Base-by-base conservation (phyloP, 1,284 basidiomycete species). In the Ustilago vetiveriae region DNA sequence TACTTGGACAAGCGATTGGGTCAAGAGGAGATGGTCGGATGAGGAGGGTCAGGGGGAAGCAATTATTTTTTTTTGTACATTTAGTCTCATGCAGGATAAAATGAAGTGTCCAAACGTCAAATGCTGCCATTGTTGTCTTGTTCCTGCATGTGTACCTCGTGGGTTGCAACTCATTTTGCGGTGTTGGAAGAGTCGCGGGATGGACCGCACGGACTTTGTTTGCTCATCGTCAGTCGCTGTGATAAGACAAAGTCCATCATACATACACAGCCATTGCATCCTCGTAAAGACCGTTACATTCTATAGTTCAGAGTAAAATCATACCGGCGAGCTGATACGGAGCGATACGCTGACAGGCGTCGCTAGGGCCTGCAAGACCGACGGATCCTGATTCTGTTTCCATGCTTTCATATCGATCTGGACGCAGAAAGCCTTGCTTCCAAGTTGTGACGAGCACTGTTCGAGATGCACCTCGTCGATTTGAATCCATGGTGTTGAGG, bases 391-490 rank as follows among this genome's bases (percentile, higher is more conserved):
- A 26, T 24, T 39, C 39, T 43, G 38, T 37, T 47, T 17, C 53
- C 53, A 63, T 0, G 23, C 43, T 32, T 56, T 43, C 59, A 56
- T 38, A 22, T 63, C 53, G 4, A 63, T 30, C 14, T 63, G 42
- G 2, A 63, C 32, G 6, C 23, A 22, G 29, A 55, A 63, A 14
- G 48, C 43, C 9, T 23, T 46, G 21, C 23, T n/a, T 3, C 32
- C 36, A 23, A 27, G 24, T 5, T 42, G 0, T 2, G 6, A 22
- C 10, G 48, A 47, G 2, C 52, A 41, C 17, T 8, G 19, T 9
- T 49, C 38, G 3, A 63, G 16, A 13, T 47, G n/a, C 6, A 51
- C 39, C 13, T 37, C 14, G 14, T 47, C 39, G 38, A 63, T 19
- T 1, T 22, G 49, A 26, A 63, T 56, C 59, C 53, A 63, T 2